Evolutionary conservation across 495 filamentous ascomycete species (phyloP).

Genomic region (Penicillium longicatenatum): DNA sequence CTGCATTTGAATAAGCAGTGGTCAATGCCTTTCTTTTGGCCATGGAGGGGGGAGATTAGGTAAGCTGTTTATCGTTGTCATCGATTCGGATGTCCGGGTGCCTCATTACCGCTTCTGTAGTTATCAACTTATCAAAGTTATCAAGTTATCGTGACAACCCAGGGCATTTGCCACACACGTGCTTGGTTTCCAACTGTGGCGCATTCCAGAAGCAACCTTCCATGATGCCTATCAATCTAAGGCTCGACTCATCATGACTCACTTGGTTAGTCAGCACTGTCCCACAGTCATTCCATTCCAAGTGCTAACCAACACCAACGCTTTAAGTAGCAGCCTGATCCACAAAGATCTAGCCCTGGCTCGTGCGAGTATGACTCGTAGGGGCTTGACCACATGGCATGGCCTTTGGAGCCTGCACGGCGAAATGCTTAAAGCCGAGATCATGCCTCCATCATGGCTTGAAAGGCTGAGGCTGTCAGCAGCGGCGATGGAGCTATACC

Average conservation of each 20-base stretch:
- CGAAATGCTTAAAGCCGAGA: background rate
- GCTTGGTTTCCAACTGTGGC: background rate
- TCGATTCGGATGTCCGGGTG: background rate
- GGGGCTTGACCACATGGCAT: background rate
- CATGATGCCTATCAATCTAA: background rate
- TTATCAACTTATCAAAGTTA: too few species aligned
- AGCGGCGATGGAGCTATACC: background rate
- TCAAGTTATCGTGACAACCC: background rate
- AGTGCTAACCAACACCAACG: background rate
- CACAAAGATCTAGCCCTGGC: background rate
- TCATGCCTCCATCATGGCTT: background rate
- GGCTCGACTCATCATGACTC: background rate
- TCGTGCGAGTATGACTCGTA: background rate
- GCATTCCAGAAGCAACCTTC: background rate
- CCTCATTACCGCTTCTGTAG: background rate
- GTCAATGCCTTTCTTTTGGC: constrained; percentile 6
- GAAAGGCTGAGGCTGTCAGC: background rate
- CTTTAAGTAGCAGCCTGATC: background rate
- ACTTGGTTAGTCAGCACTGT: background rate
- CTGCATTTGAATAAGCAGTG: background rate
- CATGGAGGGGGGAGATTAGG: constrained; percentile 4
- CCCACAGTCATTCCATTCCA: background rate
- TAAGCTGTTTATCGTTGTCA: background rate
- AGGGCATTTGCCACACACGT: background rate
- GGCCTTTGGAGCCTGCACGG: background rate